These are phyloP conservation scores for Beauveria sp. DNA, from an alignment of 2,329 filamentous ascomycete genomes.

Conservation along the genomic window DNA sequence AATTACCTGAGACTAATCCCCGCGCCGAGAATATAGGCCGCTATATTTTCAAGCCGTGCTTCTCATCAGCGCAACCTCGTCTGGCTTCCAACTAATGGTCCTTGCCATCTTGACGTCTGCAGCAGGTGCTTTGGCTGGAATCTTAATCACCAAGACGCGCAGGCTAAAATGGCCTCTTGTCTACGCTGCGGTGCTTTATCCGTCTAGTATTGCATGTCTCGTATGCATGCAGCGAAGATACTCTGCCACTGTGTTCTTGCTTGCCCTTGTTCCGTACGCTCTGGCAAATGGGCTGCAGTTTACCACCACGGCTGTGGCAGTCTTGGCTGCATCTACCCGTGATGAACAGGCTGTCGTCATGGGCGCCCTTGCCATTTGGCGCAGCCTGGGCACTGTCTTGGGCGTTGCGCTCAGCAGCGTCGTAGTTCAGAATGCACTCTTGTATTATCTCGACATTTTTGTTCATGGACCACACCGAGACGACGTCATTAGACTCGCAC, in stretches of 20 bases:
- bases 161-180: conserved; percentile 53
- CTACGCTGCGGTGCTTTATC: conserved; percentile 38
- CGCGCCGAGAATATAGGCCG: conserved; percentile 37
- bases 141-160: conserved; percentile 52
- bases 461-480: conserved; percentile 54
- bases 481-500: conserved; percentile 43
- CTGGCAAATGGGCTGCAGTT: conserved; percentile 58
- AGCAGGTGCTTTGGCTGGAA: conserved; percentile 50
- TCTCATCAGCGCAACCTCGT: conserved; percentile 58
- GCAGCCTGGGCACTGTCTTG: conserved; percentile 63
- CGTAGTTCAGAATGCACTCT: conserved; percentile 64
- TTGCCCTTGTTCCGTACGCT: conserved; percentile 48
- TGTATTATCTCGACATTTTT: conserved; percentile 49
- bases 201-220: conserved; percentile 45
- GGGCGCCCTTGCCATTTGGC: conserved; percentile 64
- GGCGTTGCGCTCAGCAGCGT: conserved; percentile 66
- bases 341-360: conserved; percentile 61
- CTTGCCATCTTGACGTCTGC: conserved; percentile 50
- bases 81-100: conserved; percentile 62
- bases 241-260: conserved; percentile 42
- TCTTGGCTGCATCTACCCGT: conserved; percentile 52
- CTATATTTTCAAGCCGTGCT: conserved; percentile 73
- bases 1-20: background rate
- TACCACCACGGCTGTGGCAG: conserved; percentile 54
- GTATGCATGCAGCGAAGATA: conserved; percentile 40